These are phyloP conservation scores for Cylindrodendrum hubeiense DNA, from an alignment of 2,329 filamentous ascomycete species.

Conservation along the genomic window DNA sequence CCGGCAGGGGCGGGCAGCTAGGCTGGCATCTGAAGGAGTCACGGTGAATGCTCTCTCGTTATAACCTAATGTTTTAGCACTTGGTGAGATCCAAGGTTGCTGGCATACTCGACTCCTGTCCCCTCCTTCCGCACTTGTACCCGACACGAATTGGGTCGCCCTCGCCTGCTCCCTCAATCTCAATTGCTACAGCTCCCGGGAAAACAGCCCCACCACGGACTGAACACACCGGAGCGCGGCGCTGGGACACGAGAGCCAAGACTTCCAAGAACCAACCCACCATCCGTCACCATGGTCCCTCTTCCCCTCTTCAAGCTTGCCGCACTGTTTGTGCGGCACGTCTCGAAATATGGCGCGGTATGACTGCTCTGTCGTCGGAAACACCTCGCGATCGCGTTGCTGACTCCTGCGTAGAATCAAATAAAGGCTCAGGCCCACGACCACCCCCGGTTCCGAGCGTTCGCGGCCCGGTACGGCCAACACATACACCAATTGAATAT, in stretches of 20 bases:
- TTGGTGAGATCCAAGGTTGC: neutral
- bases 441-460: conserved; percentile 69
- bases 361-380: conserved; percentile 42
- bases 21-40: conserved; percentile 8
- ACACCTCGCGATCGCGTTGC: conserved; percentile 2
- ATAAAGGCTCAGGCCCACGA: conserved; percentile 77
- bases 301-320: conserved; percentile 77
- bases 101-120: neutral
- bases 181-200: neutral
- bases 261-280: conserved; percentile 21
- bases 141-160: neutral
- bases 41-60: neutral
- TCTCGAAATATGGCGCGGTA: conserved; percentile 79
- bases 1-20: conserved; percentile 19
- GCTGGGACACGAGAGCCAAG: conserved; percentile 35
- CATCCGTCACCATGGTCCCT: conserved; percentile 65
- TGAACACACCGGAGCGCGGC: conserved; percentile 23
- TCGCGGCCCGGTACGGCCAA: conserved; percentile 73
- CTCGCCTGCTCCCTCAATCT: neutral
- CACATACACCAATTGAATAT: conserved; percentile 76
- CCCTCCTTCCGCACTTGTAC: neutral
- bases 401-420: conserved; percentile 63
- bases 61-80: conserved; percentile 2
- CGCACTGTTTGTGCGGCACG: conserved; percentile 72
- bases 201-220: conserved; percentile 31